Evolutionary conservation across 139 green algal species (phyloP), one percentile per base, ranked within the genome.

Genomic region (Auxenochlorella protothecoides): DNA sequence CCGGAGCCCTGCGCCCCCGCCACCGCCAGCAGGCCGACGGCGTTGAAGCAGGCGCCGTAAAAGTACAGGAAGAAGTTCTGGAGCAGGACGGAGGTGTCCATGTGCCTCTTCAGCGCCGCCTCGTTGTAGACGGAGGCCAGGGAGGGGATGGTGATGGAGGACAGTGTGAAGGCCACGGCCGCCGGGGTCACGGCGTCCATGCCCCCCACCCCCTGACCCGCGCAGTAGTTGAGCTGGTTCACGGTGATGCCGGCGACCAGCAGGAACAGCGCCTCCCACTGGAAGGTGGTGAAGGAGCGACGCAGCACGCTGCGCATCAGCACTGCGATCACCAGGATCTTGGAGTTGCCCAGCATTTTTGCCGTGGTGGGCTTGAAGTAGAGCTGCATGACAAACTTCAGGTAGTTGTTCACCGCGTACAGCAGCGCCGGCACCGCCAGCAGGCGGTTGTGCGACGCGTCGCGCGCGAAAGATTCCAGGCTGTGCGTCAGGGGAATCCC

Each of bases 61-160:
- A 96, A 95, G 85, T 98, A 98, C 5, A 98, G 84, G 82, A 97
- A 97, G 80, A 98, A 96, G 85, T 97, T 98, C 85, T 97, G 88
- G 65, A 97, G 78, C 78, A 97, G 87, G 57, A 98, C 91, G 70
- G 79, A 91, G 0, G 93, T 97, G 64, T 97, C 92, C 90, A 97
- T 97, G 79, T 98, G 86, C 76, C 86, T 89, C 83, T 98, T 98
- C 54, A 98, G 80, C 16, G 91, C 89, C 74, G 92, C 89, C 75
- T 97, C 92, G 76, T 98, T 98, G 76, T 94, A 97, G 16, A 98
- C 93, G 15, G 78, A 90, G 4, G 93, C 93, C 13, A 91, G 78
- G 6, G 88, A 92, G 44, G 93, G 93, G 44, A 98, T 86, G 0
- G 89, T 96, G 8, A 98, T 86, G 59, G 76, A 86, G 69, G 84